Conservation (phyloP, 2,329 filamentous ascomycete genomes). For the Ophidiomyces ophidiicola region DNA sequence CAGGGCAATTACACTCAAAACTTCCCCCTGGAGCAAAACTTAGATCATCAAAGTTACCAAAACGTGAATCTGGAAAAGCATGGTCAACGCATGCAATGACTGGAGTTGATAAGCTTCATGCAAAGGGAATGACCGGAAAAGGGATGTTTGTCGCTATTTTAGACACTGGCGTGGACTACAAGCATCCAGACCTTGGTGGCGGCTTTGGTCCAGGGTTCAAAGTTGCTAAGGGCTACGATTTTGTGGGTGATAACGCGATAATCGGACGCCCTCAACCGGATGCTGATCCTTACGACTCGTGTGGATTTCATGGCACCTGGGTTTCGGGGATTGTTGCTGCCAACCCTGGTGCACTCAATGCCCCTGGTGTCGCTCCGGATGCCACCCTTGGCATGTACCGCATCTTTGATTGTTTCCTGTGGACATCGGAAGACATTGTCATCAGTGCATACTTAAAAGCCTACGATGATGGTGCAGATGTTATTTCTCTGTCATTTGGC, state of each 20-base stretch:
- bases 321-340: conserved; percentile 53
- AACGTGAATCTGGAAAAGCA: not conserved
- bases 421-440: conserved; percentile 44
- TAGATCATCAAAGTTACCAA: not conserved
- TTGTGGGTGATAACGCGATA: conserved; percentile 42
- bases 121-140: conserved; percentile 10
- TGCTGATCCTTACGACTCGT: conserved; percentile 43
- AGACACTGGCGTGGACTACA: conserved; percentile 44
- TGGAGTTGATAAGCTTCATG: conserved; percentile 12
- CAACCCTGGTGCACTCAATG: conserved; percentile 41
- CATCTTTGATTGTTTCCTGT: conserved; percentile 45
- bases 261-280: conserved; percentile 33
- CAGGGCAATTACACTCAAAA: conserved; percentile 4
- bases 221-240: conserved; percentile 46
- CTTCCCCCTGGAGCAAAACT: conserved; percentile 1
- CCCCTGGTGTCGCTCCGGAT: conserved; percentile 46
- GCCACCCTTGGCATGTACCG: conserved; percentile 46
- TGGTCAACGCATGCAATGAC: conserved; percentile 13
- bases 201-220: conserved; percentile 50
- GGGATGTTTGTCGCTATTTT: conserved; percentile 15
- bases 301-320: conserved; percentile 49
- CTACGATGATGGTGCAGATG: conserved; percentile 43
- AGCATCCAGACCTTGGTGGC: conserved; percentile 51
- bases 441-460: conserved; percentile 50
- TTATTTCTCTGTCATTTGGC: conserved; percentile 30